phyloP scores from a whole-genome alignment of 768 basidiomycete genomes.

The Rhodotorula diobovata region DNA sequence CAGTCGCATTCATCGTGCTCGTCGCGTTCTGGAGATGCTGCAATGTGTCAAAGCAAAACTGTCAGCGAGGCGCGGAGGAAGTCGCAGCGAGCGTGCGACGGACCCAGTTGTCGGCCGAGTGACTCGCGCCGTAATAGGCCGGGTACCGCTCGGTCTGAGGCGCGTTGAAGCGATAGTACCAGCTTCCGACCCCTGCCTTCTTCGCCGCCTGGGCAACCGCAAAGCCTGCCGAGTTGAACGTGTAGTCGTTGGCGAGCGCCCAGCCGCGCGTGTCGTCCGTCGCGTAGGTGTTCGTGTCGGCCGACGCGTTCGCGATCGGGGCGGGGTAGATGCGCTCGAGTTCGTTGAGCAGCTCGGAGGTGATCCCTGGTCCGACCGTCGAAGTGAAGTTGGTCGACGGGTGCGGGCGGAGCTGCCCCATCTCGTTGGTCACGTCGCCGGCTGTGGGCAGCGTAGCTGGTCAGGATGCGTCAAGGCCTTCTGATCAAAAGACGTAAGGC shows the following conservation, averaged over 20 bases:
- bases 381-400: background rate
- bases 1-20: slow-evolving; percentile 1
- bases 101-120: slow-evolving; percentile 9
- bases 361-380: background rate
- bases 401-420: slow-evolving; percentile 1
- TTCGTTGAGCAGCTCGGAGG: background rate
- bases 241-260: background rate
- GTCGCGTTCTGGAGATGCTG: slow-evolving; percentile 14
- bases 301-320: slow-evolving; percentile 1
- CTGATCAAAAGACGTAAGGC: slow-evolving; percentile 32
- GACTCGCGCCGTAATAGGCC: background rate
- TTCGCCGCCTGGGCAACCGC: background rate
- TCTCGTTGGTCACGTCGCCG: slow-evolving; percentile 12
- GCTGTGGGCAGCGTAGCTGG: background rate
- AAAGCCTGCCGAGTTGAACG: background rate
- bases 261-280: background rate
- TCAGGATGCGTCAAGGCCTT: no score
- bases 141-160: background rate
- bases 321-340: slow-evolving; percentile 13
- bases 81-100: background rate
- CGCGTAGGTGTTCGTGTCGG: slow-evolving; percentile 7
- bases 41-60: background rate
- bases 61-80: no score
- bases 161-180: slow-evolving; percentile 5
- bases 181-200: background rate